phyloP scores from a whole-genome alignment of 257 asterid genomes.

The Gynochthodes officinalis region DNA sequence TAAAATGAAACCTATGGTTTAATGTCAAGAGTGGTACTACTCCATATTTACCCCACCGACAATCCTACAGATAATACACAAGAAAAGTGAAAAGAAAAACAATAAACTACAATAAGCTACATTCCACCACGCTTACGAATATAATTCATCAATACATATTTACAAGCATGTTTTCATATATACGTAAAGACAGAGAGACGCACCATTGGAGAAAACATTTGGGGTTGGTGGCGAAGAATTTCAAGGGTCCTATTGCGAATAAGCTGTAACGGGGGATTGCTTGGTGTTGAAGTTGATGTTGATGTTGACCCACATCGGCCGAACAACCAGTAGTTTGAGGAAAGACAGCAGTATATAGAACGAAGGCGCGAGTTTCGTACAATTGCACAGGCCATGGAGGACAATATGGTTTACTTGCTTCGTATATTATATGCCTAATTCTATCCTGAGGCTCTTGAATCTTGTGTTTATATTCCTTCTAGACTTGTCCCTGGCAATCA shows the following conservation, averaged over 20 bases:
- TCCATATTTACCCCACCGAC: slow-evolving; percentile 2
- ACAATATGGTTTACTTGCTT: neutral
- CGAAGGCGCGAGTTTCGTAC: slow-evolving; percentile 7
- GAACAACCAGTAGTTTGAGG: neutral
- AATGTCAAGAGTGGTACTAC: neutral
- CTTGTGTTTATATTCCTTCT: neutral
- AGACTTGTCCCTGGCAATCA: slow-evolving; percentile 8
- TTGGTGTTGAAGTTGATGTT: slow-evolving; percentile 16
- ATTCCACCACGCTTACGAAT: neutral
- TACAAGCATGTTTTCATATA: neutral
- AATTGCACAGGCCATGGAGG: slow-evolving; percentile 16
- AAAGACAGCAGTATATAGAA: slow-evolving; percentile 7
- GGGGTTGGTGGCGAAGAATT: neutral
- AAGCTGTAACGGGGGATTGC: neutral
- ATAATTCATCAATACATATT: neutral
- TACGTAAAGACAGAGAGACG: neutral
- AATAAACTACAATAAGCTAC: neutral
- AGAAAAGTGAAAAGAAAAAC: neutral
- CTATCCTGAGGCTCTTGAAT: neutral
- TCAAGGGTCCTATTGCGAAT: neutral
- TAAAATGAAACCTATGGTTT: slow-evolving; percentile 37
- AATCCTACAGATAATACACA: slow-evolving; percentile 8
- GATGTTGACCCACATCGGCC: slow-evolving; percentile 5
- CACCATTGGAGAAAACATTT: neutral
- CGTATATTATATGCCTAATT: neutral